Percentiles rank a stretch among this genome's conserved stretches.
These are phyloP conservation scores for Crithidia thermophila DNA, from an alignment of 208 protist genomes.

Conservation along the genomic window DNA sequence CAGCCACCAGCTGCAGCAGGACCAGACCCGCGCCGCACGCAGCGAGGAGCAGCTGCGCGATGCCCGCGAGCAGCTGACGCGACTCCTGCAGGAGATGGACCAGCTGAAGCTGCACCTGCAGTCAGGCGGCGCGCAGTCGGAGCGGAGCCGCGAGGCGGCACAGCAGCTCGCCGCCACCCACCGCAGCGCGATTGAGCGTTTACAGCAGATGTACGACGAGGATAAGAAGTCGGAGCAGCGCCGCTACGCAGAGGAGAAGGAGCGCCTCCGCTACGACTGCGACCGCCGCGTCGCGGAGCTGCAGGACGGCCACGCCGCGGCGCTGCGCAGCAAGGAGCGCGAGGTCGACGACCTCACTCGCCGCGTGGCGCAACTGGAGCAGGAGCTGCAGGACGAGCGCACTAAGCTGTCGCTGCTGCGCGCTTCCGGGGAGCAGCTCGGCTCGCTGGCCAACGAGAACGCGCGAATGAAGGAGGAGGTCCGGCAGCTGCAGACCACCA, in stretches of 20 bases:
- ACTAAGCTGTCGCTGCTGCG: slow-evolving; percentile 42
- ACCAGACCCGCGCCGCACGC: slow-evolving; percentile 43
- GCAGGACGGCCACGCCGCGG: slow-evolving; percentile 44
- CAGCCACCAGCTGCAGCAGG: slow-evolving; percentile 54
- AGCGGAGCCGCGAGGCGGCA: slow-evolving; percentile 33
- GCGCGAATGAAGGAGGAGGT: slow-evolving; percentile 66
- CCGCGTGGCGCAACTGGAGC: slow-evolving; percentile 46
- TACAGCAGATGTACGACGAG: slow-evolving; percentile 78
- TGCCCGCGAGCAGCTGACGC: slow-evolving; percentile 50
- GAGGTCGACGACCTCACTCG: slow-evolving; percentile 45
- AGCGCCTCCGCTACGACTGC: slow-evolving; percentile 48
- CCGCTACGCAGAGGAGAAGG: slow-evolving; percentile 59
- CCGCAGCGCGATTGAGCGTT: slow-evolving; percentile 46
- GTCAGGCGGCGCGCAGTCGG: slow-evolving; percentile 14
- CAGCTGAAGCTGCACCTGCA: slow-evolving; percentile 43
- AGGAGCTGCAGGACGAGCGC: slow-evolving; percentile 54
- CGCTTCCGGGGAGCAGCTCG: slow-evolving; percentile 1
- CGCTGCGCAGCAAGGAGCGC: slow-evolving; percentile 45
- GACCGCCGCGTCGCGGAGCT: slow-evolving; percentile 52
- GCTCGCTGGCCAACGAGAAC: slow-evolving; percentile 19
- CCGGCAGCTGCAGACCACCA: slow-evolving; percentile 37
- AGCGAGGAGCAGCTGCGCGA: slow-evolving; percentile 73
- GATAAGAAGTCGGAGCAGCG: slow-evolving; percentile 63
- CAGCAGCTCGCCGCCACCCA: slow-evolving; percentile 53
- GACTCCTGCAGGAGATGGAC: slow-evolving; percentile 57